Conservation (phyloP, 2,329 filamentous ascomycete species). For the Microascus cirrosus region DNA sequence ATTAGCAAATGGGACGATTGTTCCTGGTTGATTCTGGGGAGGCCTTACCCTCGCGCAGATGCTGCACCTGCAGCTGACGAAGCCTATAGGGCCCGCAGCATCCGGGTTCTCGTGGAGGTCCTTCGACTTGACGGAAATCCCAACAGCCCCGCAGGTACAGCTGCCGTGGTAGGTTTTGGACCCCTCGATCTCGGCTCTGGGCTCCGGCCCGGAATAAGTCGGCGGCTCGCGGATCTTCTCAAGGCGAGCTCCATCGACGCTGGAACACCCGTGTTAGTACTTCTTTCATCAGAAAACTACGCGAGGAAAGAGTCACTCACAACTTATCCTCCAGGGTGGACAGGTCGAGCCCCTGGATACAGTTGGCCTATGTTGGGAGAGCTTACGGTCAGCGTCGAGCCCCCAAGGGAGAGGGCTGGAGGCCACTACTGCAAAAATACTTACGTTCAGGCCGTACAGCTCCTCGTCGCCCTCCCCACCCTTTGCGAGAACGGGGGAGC, state of each 20-base stretch:
- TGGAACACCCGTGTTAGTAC: not conserved
- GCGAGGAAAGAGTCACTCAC: conserved; percentile 17
- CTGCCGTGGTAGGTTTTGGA: conserved; percentile 33
- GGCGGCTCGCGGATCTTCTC: not conserved
- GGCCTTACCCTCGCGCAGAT: conserved; percentile 30
- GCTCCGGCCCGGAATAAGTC: conserved; percentile 27
- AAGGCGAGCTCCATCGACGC: not conserved
- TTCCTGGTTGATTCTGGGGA: not conserved
- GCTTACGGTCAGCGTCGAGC: not conserved
- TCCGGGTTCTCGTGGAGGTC: conserved; percentile 25
- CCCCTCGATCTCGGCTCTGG: conserved; percentile 22
- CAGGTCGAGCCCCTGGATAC: conserved; percentile 31
- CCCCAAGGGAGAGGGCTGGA: not conserved
- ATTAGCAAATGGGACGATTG: not conserved
- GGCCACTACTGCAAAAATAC: not conserved
- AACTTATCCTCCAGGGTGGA: conserved; percentile 21
- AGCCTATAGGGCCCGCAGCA: conserved; percentile 7
- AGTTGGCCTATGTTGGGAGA: conserved; percentile 19
- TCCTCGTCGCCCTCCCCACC: not conserved
- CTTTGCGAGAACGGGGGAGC: conserved; percentile 25
- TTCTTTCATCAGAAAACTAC: not conserved
- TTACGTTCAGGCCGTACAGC: conserved; percentile 1
- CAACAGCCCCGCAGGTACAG: conserved; percentile 42
- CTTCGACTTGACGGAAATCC: conserved; percentile 27
- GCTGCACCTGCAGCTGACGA: conserved; percentile 34